Evolutionary conservation across 805 yeast genomes (phyloP), one percentile per base, ranked within the genome.

Genomic region (Pichia deserticola): DNA sequence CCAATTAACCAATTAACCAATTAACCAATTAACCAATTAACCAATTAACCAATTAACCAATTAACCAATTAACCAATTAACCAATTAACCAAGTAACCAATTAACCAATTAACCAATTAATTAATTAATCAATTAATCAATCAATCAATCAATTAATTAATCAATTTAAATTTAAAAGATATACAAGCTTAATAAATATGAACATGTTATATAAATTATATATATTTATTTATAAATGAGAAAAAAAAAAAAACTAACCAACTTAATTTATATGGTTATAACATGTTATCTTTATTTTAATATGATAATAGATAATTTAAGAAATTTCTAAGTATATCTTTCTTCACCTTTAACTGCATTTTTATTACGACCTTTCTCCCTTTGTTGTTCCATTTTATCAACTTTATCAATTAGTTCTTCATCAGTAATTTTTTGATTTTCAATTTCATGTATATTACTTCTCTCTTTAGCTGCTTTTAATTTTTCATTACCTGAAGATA

Each of bases 401-500:
- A 47, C 28, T 12, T 40, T 32, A 27, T 47, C 49, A 15, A 47
- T 34, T 32, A 34, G 25, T 15, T 41, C 37, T 3, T 37, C 30
- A 12, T 44, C 40, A 30, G 7, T 12, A 11, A 40, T 7, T 5
- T 46, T 11, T n/a, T 40, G 25, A 28, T 36, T 32, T 37, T 30
- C 29, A 13, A 5, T 5, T 36, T 30, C 7, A 27, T 20, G 12
- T 15, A 5, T 13, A 10, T 20, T 39, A 5, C 12, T 25, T 20
- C n/a, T 35, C 11, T 30, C 33, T 8, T 40, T 40, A 15, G 5
- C 25, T 11, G 30, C 28, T 9, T 15, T 15, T 28, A 40, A 20
- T 36, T 46, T n/a, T n/a, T 46, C 35, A 35, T 46, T 46, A 25
- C 40, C 44, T 4, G 38, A 34, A 27, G 40, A 39, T 12, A 52